A percentile compares a stretch with the other conserved stretches of the same genome.
Conservation (phyloP, 2,329 filamentous ascomycete species). For the Hymenoscyphus occultus region DNA sequence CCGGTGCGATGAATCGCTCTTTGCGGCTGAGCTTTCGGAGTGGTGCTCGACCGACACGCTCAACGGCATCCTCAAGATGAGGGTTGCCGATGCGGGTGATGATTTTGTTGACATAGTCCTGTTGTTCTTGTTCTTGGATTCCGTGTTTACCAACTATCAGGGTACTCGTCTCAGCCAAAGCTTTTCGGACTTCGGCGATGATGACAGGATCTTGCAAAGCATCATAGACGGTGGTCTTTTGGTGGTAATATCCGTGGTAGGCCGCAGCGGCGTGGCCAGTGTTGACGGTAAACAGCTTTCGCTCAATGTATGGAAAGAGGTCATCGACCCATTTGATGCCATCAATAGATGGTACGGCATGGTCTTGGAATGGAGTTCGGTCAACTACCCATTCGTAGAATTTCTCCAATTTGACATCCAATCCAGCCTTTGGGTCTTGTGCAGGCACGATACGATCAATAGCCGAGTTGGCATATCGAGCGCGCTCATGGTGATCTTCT, state of each 20-base stretch:
- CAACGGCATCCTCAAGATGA: conserved; percentile 85
- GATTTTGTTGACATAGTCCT: conserved; percentile 87
- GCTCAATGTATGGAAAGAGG: conserved; percentile 93
- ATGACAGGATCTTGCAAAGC: conserved; percentile 80
- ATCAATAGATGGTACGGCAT: conserved; percentile 69
- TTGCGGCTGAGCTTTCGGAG: conserved; percentile 91
- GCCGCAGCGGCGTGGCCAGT: conserved; percentile 94
- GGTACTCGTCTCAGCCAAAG: conserved; percentile 79
- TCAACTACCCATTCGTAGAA: conserved; percentile 99
- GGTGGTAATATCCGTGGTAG: conserved; percentile 86
- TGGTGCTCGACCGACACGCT: conserved; percentile 92
- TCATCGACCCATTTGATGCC: conserved; percentile 93
- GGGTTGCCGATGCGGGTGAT: conserved; percentile 91
- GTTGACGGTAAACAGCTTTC: conserved; percentile 99
- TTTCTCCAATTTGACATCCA: conserved; percentile 94
- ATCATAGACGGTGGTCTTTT: conserved; percentile 86
- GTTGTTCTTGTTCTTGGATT: conserved; percentile 72
- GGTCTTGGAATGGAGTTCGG: conserved; percentile 73
- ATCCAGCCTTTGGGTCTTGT: conserved; percentile 73
- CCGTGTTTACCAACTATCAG: conserved; percentile 86
- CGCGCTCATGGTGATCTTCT: conserved; percentile 66
- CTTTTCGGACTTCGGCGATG: conserved; percentile 72
- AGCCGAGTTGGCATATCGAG: conserved; percentile 93
- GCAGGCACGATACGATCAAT: conserved; percentile 98
- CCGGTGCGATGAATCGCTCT: conserved; percentile 93